phyloP scores from a whole-genome alignment of 2,329 filamentous ascomycete genomes.

The Mariannaea elegans region DNA sequence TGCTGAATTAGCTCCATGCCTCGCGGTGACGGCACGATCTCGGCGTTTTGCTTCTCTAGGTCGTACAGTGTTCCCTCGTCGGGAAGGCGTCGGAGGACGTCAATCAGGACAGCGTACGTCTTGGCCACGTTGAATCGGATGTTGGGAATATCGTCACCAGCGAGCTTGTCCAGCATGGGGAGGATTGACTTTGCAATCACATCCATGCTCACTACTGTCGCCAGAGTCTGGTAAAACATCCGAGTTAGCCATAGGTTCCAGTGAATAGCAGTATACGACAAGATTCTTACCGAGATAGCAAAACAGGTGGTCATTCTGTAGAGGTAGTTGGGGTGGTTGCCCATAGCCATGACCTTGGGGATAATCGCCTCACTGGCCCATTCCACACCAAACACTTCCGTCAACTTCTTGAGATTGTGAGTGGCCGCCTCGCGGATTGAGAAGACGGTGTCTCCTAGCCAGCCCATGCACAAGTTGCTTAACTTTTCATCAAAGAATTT shows the following conservation, averaged over 20 bases:
- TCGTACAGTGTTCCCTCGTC: conserved; percentile 87
- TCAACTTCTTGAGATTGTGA: conserved; percentile 97
- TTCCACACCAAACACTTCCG: conserved; percentile 96
- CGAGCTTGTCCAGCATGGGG: conserved; percentile 94
- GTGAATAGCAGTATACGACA: not conserved
- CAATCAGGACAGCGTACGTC: conserved; percentile 90
- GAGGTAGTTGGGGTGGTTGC: conserved; percentile 96
- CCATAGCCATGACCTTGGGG: conserved; percentile 98
- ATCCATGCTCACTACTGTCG: conserved; percentile 89
- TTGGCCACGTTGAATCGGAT: conserved; percentile 99
- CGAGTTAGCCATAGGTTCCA: not conserved
- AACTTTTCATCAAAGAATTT: conserved; percentile 99
- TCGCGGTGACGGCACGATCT: conserved; percentile 71
- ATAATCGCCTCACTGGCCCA: conserved; percentile 98
- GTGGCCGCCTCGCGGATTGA: conserved; percentile 98
- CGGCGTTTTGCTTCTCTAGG: conserved; percentile 78
- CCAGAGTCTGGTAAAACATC: conserved; percentile 76
- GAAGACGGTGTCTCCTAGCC: conserved; percentile 98
- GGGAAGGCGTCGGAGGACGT: conserved; percentile 89
- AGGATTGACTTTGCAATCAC: conserved; percentile 94
- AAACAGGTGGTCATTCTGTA: conserved; percentile 99
- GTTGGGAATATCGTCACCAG: conserved; percentile 94
- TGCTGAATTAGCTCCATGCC: conserved; percentile 85
- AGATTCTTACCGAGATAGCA: conserved; percentile 86
- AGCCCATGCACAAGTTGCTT: conserved; percentile 95